phyloP scores from a whole-genome alignment of 352 stramenopile species.

The Hyaloperonospora brassicae region DNA sequence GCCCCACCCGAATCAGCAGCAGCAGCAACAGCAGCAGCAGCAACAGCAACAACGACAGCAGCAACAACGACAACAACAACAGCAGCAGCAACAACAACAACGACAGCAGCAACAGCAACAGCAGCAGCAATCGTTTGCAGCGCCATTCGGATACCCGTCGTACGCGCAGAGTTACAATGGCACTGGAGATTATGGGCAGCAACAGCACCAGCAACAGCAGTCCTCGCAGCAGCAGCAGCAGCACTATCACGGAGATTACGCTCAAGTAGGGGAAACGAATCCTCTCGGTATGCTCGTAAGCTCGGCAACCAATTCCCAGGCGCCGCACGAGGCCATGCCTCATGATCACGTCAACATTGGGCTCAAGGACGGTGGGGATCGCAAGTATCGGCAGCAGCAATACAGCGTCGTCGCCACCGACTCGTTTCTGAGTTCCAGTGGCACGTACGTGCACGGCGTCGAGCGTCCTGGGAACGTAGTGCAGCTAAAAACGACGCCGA shows the following conservation, averaged over 20 bases:
- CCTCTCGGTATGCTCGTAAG: conserved; percentile 49
- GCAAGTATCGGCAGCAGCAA: conserved; percentile 29
- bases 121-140: conserved; percentile 26
- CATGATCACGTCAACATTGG: conserved; percentile 33
- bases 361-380: conserved; percentile 31
- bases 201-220: conserved; percentile 26
- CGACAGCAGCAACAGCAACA: neutral
- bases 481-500: conserved; percentile 32
- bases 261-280: conserved; percentile 25
- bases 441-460: conserved; percentile 23
- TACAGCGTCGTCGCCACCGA: conserved; percentile 24
- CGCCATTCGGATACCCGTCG: conserved; percentile 26
- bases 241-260: conserved; percentile 26
- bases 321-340: conserved; percentile 30
- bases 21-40: conserved; percentile 22
- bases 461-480: conserved; percentile 35
- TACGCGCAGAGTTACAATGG: conserved; percentile 33
- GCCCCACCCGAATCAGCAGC: conserved; percentile 16
- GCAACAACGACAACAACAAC: conserved; percentile 18
- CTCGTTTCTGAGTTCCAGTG: conserved; percentile 28
- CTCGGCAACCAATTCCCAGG: conserved; percentile 38
- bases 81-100: conserved; percentile 17
- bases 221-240: conserved; percentile 25
- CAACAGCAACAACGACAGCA: conserved; percentile 28
- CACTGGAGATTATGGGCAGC: conserved; percentile 26